Conservation (phyloP, 2,329 filamentous ascomycete genomes). For the Trichoderma koningiopsis region DNA sequence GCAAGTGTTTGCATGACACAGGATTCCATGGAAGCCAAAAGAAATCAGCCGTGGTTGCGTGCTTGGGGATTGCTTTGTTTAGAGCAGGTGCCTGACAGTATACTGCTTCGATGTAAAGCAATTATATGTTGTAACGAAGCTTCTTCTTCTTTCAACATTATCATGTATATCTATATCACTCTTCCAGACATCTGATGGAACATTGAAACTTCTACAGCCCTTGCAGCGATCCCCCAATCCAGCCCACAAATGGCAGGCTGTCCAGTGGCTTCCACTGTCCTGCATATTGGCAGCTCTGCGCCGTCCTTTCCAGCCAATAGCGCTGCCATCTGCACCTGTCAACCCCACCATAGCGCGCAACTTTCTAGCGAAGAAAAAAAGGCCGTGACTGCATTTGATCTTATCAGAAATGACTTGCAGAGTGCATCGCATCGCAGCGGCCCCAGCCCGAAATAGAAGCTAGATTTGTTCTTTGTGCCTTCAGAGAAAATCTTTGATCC, state of each 20-base stretch:
- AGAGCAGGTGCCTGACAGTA: not conserved
- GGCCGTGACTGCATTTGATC: not conserved
- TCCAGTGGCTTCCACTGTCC: constrained; percentile 6
- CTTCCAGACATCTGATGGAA: not conserved
- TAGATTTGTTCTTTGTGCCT: not conserved
- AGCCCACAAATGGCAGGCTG: constrained; percentile 8
- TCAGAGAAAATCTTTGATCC: not conserved
- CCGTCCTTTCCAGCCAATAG: constrained; percentile 3
- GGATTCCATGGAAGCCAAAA: constrained; percentile 14
- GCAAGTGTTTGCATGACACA: not conserved
- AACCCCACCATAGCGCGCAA: constrained; percentile 8
- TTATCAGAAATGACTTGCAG: constrained; percentile 18
- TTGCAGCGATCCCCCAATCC: not conserved
- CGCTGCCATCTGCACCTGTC: not conserved
- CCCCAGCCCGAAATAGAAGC: constrained; percentile 9
- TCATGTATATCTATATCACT: not conserved
- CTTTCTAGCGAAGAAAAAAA: constrained; percentile 10
- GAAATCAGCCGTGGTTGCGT: not conserved
- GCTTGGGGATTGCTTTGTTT: too few relatives aligned
- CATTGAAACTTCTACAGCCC: not conserved
- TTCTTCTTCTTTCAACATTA: not conserved
- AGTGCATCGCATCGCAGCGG: constrained; percentile 23
- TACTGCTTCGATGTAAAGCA: not conserved
- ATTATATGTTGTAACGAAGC: not conserved
- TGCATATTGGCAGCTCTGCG: constrained; percentile 12